Evolutionary conservation across 129 eudicot genomes (phyloP).

Genomic region (Rutidosis leptorrhynchoides): DNA sequence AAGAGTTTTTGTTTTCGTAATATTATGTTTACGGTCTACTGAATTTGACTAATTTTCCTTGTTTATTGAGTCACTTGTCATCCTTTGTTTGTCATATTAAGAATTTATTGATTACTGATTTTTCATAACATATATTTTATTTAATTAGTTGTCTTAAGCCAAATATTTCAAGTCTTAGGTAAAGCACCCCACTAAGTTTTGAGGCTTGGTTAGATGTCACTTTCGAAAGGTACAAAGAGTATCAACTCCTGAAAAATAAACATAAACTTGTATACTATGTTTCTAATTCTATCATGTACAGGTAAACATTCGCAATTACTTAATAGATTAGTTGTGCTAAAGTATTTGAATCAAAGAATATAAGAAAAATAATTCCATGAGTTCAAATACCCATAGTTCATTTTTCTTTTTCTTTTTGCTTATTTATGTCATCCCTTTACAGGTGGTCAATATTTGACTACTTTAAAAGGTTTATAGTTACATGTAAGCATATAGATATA

Average conservation of each 20-base stretch:
- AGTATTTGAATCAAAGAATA: neutral
- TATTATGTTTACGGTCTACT: neutral
- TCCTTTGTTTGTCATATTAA: neutral
- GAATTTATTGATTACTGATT: too few species aligned
- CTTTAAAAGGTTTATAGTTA: neutral
- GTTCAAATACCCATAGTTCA: neutral
- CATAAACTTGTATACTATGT: neutral
- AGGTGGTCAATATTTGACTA: neutral
- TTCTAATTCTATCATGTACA: neutral
- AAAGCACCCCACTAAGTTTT: neutral
- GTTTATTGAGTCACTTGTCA: neutral
- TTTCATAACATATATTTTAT: too few species aligned
- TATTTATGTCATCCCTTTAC: neutral
- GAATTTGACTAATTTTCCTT: neutral
- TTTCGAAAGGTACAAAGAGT: too few species aligned
- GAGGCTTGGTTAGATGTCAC: too few species aligned
- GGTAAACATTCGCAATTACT: neutral
- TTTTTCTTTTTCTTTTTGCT: too few species aligned
- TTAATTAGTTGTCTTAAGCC: neutral
- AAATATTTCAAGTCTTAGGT: neutral
- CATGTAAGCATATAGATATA: neutral
- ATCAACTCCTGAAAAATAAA: too few species aligned
- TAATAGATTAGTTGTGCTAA: neutral
- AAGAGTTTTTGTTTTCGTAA: neutral
- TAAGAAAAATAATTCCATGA: neutral